Base-by-base conservation (phyloP, 805 yeast genomes). In the Saccharomycopsis vini region DNA sequence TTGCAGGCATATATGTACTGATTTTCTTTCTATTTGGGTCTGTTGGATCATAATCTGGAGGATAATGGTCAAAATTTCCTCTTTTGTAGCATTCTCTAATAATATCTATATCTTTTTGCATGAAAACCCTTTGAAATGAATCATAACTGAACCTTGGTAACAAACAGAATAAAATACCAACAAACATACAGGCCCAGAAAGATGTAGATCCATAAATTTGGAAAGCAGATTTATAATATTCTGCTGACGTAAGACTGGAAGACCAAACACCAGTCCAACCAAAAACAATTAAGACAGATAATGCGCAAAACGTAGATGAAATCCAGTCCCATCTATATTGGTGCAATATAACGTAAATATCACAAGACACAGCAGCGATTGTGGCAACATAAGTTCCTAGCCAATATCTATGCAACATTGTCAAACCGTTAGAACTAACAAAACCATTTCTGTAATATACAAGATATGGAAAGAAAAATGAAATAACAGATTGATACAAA, bases 191-290 rank as follows among this genome's bases (percentile, higher is more conserved):
- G 5, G 89, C 78, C 94, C 94, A 84, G 33, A 47, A 47, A 2
- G 79, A 72, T 75, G 76, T 67, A 10, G 74, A 59, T 1, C 84
- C 85, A 57, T 77, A 81, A 40, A 79, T 56, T 52, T 74, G 77
- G 3, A 77, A 72, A 20, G 79, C 89, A 23, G 81, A 73, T 54
- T 77, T 76, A 60, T 77, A 83, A 52, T 75, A 80, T 54, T 81
- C 88, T 10, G 68, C 70, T 45, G 81, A 67, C 38, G 56, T 58
- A 2, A 64, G 40, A 0, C 74, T 57, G 3, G 83, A 66, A 12
- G 86, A 72, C 90, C 90, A 84, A 39, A 81, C 68, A 50, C 90
- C 90, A 1, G 89, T 77, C 94, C 94, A 84, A 24, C 72, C 79
- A 57, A 73, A 79, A 28, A 82, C 66, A 15, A 81, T 54, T 22